Percentiles rank a stretch among this genome's conserved stretches.
These are phyloP conservation scores for Gracilaria caudata DNA, from an alignment of 23 red algal species.

Conservation along the genomic window DNA sequence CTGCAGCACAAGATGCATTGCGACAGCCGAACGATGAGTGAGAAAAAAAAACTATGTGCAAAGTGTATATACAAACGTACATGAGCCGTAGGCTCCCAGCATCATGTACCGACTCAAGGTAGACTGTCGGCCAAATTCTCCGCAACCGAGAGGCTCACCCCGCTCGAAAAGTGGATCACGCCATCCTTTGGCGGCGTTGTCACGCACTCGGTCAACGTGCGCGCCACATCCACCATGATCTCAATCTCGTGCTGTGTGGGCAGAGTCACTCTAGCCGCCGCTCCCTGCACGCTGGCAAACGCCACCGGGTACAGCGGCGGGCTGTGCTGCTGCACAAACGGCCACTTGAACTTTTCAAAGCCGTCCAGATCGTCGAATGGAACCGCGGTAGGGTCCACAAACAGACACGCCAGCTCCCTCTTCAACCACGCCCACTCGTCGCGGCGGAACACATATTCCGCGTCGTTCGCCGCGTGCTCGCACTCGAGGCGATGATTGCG, in stretches of 20 bases:
- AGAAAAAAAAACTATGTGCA: background rate
- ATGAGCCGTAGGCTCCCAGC: background rate
- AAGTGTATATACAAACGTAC: background rate
- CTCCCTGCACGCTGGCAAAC: slow-evolving; percentile 54
- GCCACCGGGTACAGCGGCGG: slow-evolving; percentile 56
- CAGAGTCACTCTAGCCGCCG: background rate
- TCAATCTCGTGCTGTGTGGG: slow-evolving; percentile 39
- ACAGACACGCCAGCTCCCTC: slow-evolving; percentile 73
- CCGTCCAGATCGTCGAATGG: slow-evolving; percentile 91
- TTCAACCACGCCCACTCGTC: slow-evolving; percentile 59
- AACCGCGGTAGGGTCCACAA: slow-evolving; percentile 62
- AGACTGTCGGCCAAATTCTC: slow-evolving; percentile 51
- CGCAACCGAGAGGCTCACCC: slow-evolving; percentile 40
- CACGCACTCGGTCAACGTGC: slow-evolving; percentile 41
- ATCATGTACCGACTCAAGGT: background rate
- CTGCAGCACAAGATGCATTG: too few relatives aligned
- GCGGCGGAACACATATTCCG: slow-evolving; percentile 41
- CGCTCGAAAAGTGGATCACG: slow-evolving; percentile 37
- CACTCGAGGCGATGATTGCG: slow-evolving; percentile 51
- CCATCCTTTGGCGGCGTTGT: slow-evolving; percentile 42
- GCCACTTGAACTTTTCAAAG: slow-evolving; percentile 34
- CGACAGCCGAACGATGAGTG: too few relatives aligned
- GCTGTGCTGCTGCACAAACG: slow-evolving; percentile 5
- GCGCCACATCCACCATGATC: slow-evolving; percentile 27
- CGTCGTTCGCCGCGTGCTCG: slow-evolving; percentile 13